Evolutionary conservation across 768 basidiomycete species (phyloP).

Genomic region (Amyloporia xantha): DNA sequence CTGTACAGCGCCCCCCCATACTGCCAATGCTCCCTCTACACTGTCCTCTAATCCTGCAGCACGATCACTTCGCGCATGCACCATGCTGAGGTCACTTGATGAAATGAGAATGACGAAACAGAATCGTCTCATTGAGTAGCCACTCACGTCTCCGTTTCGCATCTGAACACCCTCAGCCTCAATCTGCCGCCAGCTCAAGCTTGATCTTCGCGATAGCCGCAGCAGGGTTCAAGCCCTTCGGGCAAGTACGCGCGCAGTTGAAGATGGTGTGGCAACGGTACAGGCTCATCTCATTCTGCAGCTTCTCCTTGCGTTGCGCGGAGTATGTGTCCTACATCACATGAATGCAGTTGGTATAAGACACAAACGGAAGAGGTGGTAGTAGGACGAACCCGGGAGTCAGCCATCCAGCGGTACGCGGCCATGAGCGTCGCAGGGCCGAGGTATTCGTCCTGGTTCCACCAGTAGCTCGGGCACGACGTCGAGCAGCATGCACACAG

Average conservation of each 20-base stretch:
- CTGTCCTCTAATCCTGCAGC: too few species aligned
- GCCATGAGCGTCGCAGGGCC: conserved; percentile 97
- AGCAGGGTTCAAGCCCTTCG: conserved; percentile 93
- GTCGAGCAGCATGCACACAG: conserved; percentile 97
- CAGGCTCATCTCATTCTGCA: conserved; percentile 94
- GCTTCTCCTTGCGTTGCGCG: conserved; percentile 77
- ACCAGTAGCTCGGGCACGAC: conserved; percentile 97
- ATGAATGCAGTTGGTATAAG: background rate
- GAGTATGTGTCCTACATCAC: conserved; percentile 60
- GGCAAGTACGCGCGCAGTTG: conserved; percentile 97
- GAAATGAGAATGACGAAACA: too few species aligned
- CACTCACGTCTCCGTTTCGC: too few species aligned
- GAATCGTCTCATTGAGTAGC: too few species aligned
- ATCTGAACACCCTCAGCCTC: too few species aligned
- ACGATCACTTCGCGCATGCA: too few species aligned
- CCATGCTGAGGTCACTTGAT: too few species aligned
- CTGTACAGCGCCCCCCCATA: background rate
- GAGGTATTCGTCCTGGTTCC: conserved; percentile 98
- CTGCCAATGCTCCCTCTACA: background rate
- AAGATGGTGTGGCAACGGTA: conserved; percentile 99
- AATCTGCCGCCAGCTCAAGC: conserved; percentile 77
- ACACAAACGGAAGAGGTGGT: background rate
- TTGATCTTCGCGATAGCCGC: conserved; percentile 92
- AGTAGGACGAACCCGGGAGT: conserved; percentile 68
- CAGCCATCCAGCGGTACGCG: conserved; percentile 97